Evolutionary conservation across 2,329 filamentous ascomycete species (phyloP).

Genomic region (Corynespora cassiicola): DNA sequence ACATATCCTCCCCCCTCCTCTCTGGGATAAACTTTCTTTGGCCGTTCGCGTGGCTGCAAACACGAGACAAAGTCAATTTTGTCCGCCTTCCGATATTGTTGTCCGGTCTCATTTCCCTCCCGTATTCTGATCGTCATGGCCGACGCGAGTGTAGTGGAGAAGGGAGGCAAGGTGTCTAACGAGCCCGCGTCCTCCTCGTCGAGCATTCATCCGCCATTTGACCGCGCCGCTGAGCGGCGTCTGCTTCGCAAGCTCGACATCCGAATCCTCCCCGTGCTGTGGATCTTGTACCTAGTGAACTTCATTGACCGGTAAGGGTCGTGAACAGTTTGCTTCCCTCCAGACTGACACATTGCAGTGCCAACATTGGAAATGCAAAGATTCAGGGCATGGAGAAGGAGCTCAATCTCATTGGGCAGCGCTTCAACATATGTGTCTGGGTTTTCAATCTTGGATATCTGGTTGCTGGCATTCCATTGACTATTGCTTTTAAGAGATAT

Average conservation of each 20-base stretch:
- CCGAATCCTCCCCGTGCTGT: constrained; percentile 36
- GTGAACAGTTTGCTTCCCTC: background rate
- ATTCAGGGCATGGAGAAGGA: constrained; percentile 44
- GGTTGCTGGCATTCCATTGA: constrained; percentile 41
- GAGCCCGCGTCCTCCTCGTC: constrained; percentile 3
- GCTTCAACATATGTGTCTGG: constrained; percentile 46
- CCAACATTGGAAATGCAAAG: constrained; percentile 43
- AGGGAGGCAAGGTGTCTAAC: constrained; percentile 12
- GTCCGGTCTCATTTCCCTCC: too few relatives aligned
- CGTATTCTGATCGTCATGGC: background rate
- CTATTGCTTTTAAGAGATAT: constrained; percentile 41
- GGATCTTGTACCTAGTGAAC: constrained; percentile 40
- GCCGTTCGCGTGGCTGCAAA: too few relatives aligned
- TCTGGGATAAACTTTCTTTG: too few relatives aligned
- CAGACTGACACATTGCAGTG: constrained; percentile 11
- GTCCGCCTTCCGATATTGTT: too few relatives aligned
- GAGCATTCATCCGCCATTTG: constrained; percentile 17
- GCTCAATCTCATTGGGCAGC: constrained; percentile 40
- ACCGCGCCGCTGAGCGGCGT: constrained; percentile 29
- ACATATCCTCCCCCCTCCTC: too few relatives aligned
- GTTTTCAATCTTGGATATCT: constrained; percentile 48
- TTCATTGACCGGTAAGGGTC: constrained; percentile 36
- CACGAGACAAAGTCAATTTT: too few relatives aligned
- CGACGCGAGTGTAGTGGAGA: constrained; percentile 12
- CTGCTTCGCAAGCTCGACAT: constrained; percentile 39